These are phyloP conservation scores for Capsella bursapastoris DNA, from an alignment of 345 rosid genomes.

Conservation along the genomic window DNA sequence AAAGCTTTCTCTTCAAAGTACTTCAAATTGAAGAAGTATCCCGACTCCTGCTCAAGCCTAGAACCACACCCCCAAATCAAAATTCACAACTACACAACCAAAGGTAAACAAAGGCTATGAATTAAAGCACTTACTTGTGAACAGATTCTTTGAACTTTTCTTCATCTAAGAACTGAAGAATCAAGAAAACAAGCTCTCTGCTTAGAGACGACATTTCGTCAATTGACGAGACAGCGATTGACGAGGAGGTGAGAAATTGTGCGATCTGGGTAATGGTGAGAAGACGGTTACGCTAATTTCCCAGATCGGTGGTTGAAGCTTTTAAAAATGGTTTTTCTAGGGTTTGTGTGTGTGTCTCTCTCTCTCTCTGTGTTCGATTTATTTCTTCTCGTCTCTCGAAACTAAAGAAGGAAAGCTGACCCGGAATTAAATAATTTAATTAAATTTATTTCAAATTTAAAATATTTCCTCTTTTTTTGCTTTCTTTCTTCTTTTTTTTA, in stretches of 20 bases:
- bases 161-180: conserved; percentile 62
- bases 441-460: conserved; percentile 8
- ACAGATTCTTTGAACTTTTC: conserved; percentile 64
- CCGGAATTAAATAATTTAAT: not conserved
- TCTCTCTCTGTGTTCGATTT: conserved; percentile 13
- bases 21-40: conserved; percentile 82
- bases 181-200: conserved; percentile 61
- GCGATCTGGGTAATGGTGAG: conserved; percentile 29
- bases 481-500: not conserved
- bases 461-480: not conserved
- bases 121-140: conserved; percentile 48
- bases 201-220: conserved; percentile 56
- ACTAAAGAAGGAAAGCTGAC: conserved; percentile 29
- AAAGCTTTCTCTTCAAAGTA: conserved; percentile 78
- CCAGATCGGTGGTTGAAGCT: conserved; percentile 24
- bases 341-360: conserved; percentile 17
- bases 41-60: conserved; percentile 82
- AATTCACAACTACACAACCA: not conserved
- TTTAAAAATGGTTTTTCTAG: conserved; percentile 34
- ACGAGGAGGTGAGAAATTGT: not conserved
- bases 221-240: not conserved
- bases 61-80: not conserved
- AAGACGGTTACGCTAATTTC: conserved; percentile 25
- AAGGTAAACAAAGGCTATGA: not conserved
- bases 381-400: conserved; percentile 32